Percentiles rank a stretch among this genome's conserved stretches.
Conservation (phyloP, 805 yeast genomes). For the Saturnispora halmiae region DNA sequence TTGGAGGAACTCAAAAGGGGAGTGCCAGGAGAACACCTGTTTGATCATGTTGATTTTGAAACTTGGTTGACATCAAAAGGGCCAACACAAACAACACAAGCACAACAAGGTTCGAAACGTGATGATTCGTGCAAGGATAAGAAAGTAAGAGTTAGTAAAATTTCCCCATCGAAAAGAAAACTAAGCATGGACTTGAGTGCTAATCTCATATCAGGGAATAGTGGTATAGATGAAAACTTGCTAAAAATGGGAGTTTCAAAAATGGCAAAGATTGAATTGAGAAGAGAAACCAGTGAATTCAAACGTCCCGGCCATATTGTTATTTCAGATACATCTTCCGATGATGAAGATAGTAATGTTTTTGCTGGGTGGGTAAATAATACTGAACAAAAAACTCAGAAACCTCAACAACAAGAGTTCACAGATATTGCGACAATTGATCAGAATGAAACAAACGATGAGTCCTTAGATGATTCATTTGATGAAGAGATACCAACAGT, state of each 20-base stretch:
- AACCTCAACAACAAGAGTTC: neutral
- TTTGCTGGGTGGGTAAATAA: neutral
- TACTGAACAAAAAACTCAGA: neutral
- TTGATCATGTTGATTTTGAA: constrained; percentile 4
- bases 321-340: neutral
- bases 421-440: neutral
- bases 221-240: too few relatives aligned
- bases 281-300: neutral
- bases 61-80: constrained; percentile 1
- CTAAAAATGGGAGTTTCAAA: too few relatives aligned
- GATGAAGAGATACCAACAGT: constrained; percentile 16
- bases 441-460: constrained; percentile 1
- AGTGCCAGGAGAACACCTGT: neutral
- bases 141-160: neutral
- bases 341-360: neutral
- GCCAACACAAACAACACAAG: neutral
- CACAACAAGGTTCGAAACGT: too few relatives aligned
- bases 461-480: constrained; percentile 1
- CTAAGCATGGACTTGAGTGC: neutral
- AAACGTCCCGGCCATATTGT: neutral
- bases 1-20: neutral
- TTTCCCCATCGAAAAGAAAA: neutral
- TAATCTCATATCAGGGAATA: too few relatives aligned
- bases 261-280: neutral
- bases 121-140: too few relatives aligned